Percentiles rank a stretch among this genome's conserved stretches.
Evolutionary conservation across 164 flowering plant species (phyloP).

Genomic region (Protea cynaroides): DNA sequence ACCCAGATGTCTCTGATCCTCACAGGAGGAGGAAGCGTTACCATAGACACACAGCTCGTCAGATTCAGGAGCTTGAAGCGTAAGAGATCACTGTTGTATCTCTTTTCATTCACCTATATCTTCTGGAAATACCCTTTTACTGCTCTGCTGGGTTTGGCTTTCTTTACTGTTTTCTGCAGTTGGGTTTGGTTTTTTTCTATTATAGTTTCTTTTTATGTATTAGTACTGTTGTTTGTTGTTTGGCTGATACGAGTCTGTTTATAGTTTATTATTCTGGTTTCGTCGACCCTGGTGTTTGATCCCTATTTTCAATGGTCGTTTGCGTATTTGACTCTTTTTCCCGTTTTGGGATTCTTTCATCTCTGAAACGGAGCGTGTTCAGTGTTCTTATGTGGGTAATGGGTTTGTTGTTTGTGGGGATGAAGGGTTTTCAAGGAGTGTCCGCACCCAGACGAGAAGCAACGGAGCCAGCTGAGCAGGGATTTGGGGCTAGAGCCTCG

Average conservation of each 20-base stretch:
- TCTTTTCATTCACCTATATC: neutral
- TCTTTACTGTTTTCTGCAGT: neutral
- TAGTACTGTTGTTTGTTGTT: neutral
- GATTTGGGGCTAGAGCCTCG: constrained; percentile 71
- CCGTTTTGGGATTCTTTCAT: neutral
- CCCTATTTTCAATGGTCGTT: neutral
- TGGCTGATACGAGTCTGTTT: constrained; percentile 5
- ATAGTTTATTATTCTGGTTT: neutral
- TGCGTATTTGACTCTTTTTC: neutral
- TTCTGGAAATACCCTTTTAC: neutral
- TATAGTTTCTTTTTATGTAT: neutral
- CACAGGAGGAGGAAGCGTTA: constrained; percentile 62
- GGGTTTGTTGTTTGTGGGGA: constrained; percentile 4
- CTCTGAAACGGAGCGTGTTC: neutral
- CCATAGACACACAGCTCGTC: constrained; percentile 77
- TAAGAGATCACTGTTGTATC: constrained; percentile 17
- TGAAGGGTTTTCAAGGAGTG: constrained; percentile 74
- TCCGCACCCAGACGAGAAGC: constrained; percentile 90
- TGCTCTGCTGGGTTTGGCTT: neutral
- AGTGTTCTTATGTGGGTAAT: constrained; percentile 1
- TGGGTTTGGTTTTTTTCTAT: neutral
- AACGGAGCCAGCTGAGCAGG: constrained; percentile 53
- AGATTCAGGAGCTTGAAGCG: constrained; percentile 83
- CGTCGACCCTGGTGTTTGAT: neutral
- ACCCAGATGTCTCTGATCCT: constrained; percentile 42